Base-by-base conservation (phyloP, 2,329 filamentous ascomycete species). In the Alternaria ethzedia region DNA sequence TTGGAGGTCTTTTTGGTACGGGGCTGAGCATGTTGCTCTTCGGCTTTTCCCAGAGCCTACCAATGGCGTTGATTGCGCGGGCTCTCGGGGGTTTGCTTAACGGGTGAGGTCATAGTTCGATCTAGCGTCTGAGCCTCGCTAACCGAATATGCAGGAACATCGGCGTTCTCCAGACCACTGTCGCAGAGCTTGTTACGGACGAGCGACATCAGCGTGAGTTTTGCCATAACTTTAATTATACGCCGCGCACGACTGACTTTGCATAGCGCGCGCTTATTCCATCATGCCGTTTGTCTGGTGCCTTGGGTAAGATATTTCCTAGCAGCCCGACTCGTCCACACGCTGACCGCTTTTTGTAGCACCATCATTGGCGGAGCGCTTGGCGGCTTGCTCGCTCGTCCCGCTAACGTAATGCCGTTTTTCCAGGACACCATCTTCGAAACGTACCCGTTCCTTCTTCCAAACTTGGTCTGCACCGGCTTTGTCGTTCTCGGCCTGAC, bases 231-330 rank as follows among this genome's bases (percentile, higher is more conserved):
- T 59, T 28, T 52, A 56, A 59, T 51, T 52, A 57, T 20, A 25
- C 21, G 60, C 50, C 56, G 58, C 65, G 47, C 47, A 32, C 56
- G 46, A 67, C 74, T 80, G 69, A 80, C 62, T 68, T 54, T 59
- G 26, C 65, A 57, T 68, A 94, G 91, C 94, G 70, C 92, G 93
- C 72, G 96, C 95, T 54, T 99, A 97, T 82, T 93, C 95, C 12
- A 94, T 98, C 71, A 97, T 99, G 94, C 96, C 96, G 7, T 93
- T 97, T 78, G 93, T 98, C 25, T 99, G 96, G 96, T 97, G 94
- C 78, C 86, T 99, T 75, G 96, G 96, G 85, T 93, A 84, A 82
- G 56, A 78, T 73, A 66, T 62, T 64, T 59, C 64, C 65, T 41
- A 50, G 41, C 41, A 61, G 50, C 13, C 59, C 43, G 43, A 55